These are phyloP conservation scores for Dichomitus squalens DNA, from an alignment of 1,284 basidiomycete genomes.

Conservation along the genomic window DNA sequence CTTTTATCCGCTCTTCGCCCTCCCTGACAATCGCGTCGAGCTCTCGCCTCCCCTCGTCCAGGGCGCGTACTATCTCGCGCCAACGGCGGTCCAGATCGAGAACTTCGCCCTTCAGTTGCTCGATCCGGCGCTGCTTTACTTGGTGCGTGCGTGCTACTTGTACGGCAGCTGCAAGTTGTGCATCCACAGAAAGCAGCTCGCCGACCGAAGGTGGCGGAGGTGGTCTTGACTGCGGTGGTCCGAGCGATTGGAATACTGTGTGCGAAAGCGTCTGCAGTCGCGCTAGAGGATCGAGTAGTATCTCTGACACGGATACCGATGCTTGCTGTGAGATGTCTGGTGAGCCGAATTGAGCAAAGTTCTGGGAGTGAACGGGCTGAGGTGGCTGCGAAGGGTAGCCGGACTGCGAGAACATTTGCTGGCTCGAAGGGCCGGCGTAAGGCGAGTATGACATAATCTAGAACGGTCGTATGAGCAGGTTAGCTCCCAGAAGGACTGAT, in stretches of 20 bases:
- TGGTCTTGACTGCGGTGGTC: conserved; percentile 61
- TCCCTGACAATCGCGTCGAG: conserved; percentile 70
- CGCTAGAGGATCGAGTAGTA: conserved; percentile 64
- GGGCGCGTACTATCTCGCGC: conserved; percentile 61
- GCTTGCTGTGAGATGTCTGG: not conserved
- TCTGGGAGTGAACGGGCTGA: conserved; percentile 11
- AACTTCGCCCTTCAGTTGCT: conserved; percentile 68
- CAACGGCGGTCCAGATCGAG: conserved; percentile 65
- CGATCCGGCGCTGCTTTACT: conserved; percentile 71
- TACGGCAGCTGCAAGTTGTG: conserved; percentile 61
- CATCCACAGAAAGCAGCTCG: conserved; percentile 63
- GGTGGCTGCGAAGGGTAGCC: not conserved
- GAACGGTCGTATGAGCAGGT: not conserved
- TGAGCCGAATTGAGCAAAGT: not conserved
- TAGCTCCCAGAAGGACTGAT: not conserved
- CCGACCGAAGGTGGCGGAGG: conserved; percentile 62
- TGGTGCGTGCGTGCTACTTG: conserved; percentile 72
- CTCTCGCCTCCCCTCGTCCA: conserved; percentile 66
- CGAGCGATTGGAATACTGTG: conserved; percentile 70
- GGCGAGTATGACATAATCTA: not conserved
- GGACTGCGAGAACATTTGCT: not conserved
- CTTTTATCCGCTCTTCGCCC: conserved; percentile 67
- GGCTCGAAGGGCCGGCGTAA: not conserved
- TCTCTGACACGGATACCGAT: conserved; percentile 41
- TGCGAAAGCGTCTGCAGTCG: conserved; percentile 67